A percentile compares a stretch with the other conserved stretches of the same genome.
Evolutionary conservation across 352 stramenopile species (phyloP).

Genomic region (Elongisporangium undulatum): DNA sequence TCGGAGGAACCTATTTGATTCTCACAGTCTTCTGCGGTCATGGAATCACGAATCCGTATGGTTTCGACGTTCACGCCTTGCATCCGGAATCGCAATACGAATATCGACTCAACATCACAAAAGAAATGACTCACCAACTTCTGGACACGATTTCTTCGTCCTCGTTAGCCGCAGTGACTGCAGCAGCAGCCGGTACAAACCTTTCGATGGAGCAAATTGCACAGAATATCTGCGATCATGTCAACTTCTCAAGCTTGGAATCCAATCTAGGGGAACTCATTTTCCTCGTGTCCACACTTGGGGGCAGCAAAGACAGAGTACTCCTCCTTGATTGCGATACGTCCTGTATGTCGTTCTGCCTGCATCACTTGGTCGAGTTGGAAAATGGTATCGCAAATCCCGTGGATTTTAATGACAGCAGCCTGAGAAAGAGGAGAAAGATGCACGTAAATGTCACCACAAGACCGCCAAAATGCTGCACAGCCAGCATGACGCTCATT

Average conservation of each 20-base stretch:
- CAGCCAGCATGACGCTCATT: slow-evolving; percentile 1
- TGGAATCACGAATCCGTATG: slow-evolving; percentile 58
- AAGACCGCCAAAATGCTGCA: slow-evolving; percentile 10
- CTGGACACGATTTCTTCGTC: slow-evolving; percentile 54
- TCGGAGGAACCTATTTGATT: slow-evolving; percentile 58
- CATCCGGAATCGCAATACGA: slow-evolving; percentile 40
- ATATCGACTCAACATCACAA: slow-evolving; percentile 49
- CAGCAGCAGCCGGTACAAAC: slow-evolving; percentile 61
- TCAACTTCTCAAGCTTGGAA: slow-evolving; percentile 41
- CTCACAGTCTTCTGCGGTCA: slow-evolving; percentile 69
- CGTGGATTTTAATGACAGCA: background rate
- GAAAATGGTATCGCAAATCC: background rate
- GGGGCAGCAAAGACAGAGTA: slow-evolving; percentile 9
- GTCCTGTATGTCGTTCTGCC: slow-evolving; percentile 28
- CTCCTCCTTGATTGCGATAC: slow-evolving; percentile 19
- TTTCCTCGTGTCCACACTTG: slow-evolving; percentile 34
- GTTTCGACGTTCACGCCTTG: slow-evolving; percentile 59
- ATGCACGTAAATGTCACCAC: slow-evolving; percentile 34
- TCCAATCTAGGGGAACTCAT: slow-evolving; percentile 33
- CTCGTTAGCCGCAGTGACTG: slow-evolving; percentile 44
- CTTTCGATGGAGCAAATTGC: slow-evolving; percentile 71
- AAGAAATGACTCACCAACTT: slow-evolving; percentile 57
- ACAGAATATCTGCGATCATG: slow-evolving; percentile 49
- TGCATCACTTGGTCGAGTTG: slow-evolving; percentile 31
- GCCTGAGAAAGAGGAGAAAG: slow-evolving; percentile 12